Evolutionary conservation across 495 filamentous ascomycete genomes (phyloP).

Genomic region (Hamigera avellanea): DNA sequence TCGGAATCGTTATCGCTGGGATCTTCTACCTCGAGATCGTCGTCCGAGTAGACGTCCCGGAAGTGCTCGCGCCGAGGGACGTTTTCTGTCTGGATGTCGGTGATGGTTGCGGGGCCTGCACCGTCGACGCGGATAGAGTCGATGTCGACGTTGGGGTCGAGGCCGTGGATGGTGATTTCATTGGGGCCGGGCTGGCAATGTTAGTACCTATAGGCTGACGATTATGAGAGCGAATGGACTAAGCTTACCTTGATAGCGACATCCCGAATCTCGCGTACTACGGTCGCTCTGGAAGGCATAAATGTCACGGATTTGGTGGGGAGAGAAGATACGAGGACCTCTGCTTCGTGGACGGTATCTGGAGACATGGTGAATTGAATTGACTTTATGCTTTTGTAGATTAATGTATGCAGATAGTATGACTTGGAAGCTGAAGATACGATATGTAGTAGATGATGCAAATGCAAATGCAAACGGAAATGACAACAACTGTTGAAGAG

Average conservation of each 20-base stretch:
- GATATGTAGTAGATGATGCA: too few species aligned
- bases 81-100: conserved; percentile 52
- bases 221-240: background rate
- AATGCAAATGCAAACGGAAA: too few species aligned
- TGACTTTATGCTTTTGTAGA: too few species aligned
- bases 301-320: conserved; percentile 49
- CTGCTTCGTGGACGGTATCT: too few species aligned
- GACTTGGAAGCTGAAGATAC: too few species aligned
- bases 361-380: too few species aligned
- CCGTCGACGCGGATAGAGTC: conserved; percentile 63
- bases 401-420: too few species aligned
- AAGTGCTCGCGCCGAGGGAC: too few species aligned
- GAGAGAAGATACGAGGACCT: conserved; percentile 21
- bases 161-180: conserved; percentile 52
- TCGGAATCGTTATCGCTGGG: too few species aligned
- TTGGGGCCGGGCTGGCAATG: conserved; percentile 42
- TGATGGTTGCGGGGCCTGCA: conserved; percentile 46
- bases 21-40: too few species aligned
- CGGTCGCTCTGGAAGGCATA: conserved; percentile 47
- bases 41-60: too few species aligned
- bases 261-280: conserved; percentile 53
- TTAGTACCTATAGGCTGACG: conserved; percentile 1
- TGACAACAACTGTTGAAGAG: too few species aligned
- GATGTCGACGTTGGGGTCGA: conserved; percentile 52
- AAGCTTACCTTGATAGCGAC: conserved; percentile 41